Conservation (phyloP, 805 yeast genomes). For the Metschnikowia baotianmanensis region DNA sequence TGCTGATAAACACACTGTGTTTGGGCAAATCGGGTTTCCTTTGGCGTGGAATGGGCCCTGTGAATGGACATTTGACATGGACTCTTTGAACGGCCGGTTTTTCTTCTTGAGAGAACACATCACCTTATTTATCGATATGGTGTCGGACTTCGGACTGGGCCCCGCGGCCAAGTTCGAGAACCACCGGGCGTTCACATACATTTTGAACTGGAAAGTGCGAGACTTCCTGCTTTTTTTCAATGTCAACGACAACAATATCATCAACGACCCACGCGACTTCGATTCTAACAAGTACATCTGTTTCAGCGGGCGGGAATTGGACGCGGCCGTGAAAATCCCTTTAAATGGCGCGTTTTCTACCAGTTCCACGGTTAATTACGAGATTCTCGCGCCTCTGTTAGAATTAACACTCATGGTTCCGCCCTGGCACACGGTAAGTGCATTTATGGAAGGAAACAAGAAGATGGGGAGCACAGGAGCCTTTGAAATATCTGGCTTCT, state of each 20-base stretch:
- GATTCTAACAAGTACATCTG: conserved; percentile 76
- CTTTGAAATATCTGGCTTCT: conserved; percentile 62
- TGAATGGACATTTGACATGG: conserved; percentile 60
- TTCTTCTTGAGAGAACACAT: conserved; percentile 83
- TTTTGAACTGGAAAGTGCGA: conserved; percentile 55
- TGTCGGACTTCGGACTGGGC: conserved; percentile 75
- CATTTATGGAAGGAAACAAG: conserved; percentile 57
- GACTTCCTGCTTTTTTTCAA: conserved; percentile 66
- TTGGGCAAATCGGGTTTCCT: conserved; percentile 66
- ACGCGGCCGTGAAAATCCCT: conserved; percentile 54
- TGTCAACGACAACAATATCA: conserved; percentile 83
- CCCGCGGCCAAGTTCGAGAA: conserved; percentile 68
- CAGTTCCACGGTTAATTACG: conserved; percentile 50
- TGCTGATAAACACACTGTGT: conserved; percentile 55
- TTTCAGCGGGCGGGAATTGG: conserved; percentile 60
- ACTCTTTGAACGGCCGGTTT: conserved; percentile 50
- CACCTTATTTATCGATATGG: conserved; percentile 64
- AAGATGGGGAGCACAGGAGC: conserved; percentile 67
- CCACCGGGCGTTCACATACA: conserved; percentile 70
- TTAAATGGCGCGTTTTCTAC: conserved; percentile 50
- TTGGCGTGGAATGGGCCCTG: conserved; percentile 79
- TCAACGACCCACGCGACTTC: conserved; percentile 84
- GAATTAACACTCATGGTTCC: conserved; percentile 72
- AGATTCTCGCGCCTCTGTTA: conserved; percentile 54
- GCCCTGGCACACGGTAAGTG: conserved; percentile 84